phyloP scores from a whole-genome alignment of 208 protist species.

The Phytomonas serpens region DNA sequence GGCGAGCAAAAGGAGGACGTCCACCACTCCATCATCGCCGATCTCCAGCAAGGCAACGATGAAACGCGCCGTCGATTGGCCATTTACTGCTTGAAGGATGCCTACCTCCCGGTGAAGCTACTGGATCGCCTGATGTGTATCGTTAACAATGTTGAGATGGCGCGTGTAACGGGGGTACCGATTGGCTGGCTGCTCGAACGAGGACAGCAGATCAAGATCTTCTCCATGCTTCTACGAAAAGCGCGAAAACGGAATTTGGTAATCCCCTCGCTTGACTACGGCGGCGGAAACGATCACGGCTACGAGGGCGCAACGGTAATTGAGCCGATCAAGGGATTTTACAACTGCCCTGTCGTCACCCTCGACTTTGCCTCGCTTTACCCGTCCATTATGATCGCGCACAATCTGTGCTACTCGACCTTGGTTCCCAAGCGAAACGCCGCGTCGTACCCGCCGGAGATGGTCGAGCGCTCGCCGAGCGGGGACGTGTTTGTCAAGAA shows the following conservation, averaged over 20 bases:
- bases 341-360: conserved; percentile 97
- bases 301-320: conserved; percentile 99
- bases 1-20: conserved; percentile 99
- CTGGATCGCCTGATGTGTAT: conserved; percentile 98
- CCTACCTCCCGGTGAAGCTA: conserved; percentile 94
- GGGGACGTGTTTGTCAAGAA: conserved; percentile 77
- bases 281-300: conserved; percentile 36
- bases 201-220: conserved; percentile 99
- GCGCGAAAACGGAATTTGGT: conserved; percentile 68
- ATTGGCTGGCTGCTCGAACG: conserved; percentile 93
- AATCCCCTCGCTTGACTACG: conserved; percentile 74
- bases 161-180: conserved; percentile 98
- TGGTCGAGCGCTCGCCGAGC: conserved; percentile 61
- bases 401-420: conserved; percentile 99
- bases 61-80: conserved; percentile 97
- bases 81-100: conserved; percentile 98
- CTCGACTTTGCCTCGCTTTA: conserved; percentile 99
- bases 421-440: conserved; percentile 70
- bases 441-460: conserved; percentile 72
- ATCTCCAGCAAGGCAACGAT: conserved; percentile 93
- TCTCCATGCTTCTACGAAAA: conserved; percentile 89
- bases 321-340: conserved; percentile 95
- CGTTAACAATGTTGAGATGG: conserved; percentile 99
- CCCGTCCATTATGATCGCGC: conserved; percentile 99
- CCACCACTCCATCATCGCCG: conserved; percentile 98